phyloP scores from a whole-genome alignment of 345 rosid genomes.

The Lepidium sativum region DNA sequence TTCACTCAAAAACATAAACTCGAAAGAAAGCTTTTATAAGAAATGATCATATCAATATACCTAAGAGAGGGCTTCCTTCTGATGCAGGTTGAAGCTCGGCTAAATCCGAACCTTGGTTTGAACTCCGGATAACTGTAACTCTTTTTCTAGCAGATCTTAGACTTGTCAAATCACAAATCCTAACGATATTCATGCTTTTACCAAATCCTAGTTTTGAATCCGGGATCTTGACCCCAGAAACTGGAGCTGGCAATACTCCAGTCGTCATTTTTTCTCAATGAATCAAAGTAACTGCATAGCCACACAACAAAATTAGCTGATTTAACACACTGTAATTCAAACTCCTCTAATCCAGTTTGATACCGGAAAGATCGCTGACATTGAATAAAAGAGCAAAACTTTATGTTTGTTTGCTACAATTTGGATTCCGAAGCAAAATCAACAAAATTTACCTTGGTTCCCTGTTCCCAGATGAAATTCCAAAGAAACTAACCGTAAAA shows the following conservation, averaged over 20 bases:
- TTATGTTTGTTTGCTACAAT: neutral
- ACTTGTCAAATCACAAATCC: conserved; percentile 52
- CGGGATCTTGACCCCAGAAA: conserved; percentile 51
- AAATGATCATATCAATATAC: conserved; percentile 26
- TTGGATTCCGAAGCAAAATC: conserved; percentile 3
- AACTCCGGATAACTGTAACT: conserved; percentile 48
- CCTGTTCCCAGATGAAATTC: neutral
- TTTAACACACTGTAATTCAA: neutral
- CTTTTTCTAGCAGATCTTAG: conserved; percentile 39
- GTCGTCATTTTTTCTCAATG: conserved; percentile 47
- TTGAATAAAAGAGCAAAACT: neutral
- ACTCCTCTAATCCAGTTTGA: neutral
- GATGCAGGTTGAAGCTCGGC: conserved; percentile 80
- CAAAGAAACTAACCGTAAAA: neutral
- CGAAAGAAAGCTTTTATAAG: neutral
- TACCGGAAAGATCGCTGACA: neutral
- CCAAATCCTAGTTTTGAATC: conserved; percentile 54
- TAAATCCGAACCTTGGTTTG: conserved; percentile 50
- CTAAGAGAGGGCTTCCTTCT: conserved; percentile 80
- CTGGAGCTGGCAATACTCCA: conserved; percentile 61
- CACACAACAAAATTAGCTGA: conserved; percentile 8
- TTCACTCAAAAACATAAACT: neutral
- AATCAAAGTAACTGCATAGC: conserved; percentile 18
- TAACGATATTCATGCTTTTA: conserved; percentile 53
- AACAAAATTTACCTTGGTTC: neutral